Percentiles rank a stretch among this genome's conserved stretches.
These are phyloP conservation scores for Austroboletus novae-zelandiae DNA, from an alignment of 1,284 basidiomycete genomes.

Conservation along the genomic window DNA sequence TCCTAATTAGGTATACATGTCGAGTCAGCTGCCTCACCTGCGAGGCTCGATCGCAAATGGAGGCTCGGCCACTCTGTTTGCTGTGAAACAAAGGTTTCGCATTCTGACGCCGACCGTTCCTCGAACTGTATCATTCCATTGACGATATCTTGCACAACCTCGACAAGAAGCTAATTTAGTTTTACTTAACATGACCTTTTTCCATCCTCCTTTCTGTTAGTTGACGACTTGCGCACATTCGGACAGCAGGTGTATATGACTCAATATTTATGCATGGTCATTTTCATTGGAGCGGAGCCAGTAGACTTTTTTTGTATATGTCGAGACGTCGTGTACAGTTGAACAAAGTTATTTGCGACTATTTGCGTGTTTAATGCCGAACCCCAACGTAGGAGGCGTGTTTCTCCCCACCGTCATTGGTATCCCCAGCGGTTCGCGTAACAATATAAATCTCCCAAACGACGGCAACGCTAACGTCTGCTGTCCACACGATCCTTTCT, in stretches of 20 bases:
- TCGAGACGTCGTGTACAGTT: slow-evolving; percentile 11
- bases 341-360: slow-evolving; percentile 18
- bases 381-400: slow-evolving; percentile 29
- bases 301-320: slow-evolving; percentile 10
- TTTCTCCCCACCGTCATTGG: not conserved
- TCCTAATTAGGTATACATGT: slow-evolving; percentile 25
- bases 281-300: not conserved
- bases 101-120: slow-evolving; percentile 9
- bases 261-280: slow-evolving; percentile 7
- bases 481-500: slow-evolving; percentile 30
- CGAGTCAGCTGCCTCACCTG: slow-evolving; percentile 6
- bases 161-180: slow-evolving; percentile 21
- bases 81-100: slow-evolving; percentile 10
- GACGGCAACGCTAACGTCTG: slow-evolving; percentile 29
- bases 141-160: slow-evolving; percentile 16
- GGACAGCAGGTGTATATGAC: slow-evolving; percentile 18
- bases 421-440: slow-evolving; percentile 28
- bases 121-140: slow-evolving; percentile 23
- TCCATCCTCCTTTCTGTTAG: slow-evolving; percentile 8
- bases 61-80: not conserved
- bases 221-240: not conserved
- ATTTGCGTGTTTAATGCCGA: slow-evolving; percentile 24
- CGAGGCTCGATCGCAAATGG: not conserved
- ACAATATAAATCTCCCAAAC: slow-evolving; percentile 32
- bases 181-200: slow-evolving; percentile 1